Evolutionary conservation across 805 yeast genomes (phyloP).

Genomic region (Wickerhamomyces strasburgensis): DNA sequence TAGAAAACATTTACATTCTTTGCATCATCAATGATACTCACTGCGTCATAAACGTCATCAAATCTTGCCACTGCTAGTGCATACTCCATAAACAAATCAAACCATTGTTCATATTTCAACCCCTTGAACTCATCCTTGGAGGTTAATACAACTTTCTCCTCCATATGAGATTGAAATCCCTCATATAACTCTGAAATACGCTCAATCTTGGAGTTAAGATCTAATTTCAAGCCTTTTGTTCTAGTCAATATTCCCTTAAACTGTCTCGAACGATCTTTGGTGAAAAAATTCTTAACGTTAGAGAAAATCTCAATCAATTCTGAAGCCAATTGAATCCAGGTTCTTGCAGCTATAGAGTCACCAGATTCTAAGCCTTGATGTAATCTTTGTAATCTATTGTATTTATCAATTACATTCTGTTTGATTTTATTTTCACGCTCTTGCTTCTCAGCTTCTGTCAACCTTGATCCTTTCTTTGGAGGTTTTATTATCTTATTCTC

Average conservation of each 20-base stretch:
- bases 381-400: slow-evolving; percentile 48
- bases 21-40: slow-evolving; percentile 67
- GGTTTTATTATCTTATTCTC: slow-evolving; percentile 16
- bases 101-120: slow-evolving; percentile 75
- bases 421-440: slow-evolving; percentile 56
- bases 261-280: slow-evolving; percentile 63
- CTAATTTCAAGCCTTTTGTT: slow-evolving; percentile 55
- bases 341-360: slow-evolving; percentile 56
- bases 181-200: slow-evolving; percentile 63
- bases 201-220: slow-evolving; percentile 67
- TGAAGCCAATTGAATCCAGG: slow-evolving; percentile 82
- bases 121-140: slow-evolving; percentile 69
- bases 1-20: slow-evolving; percentile 73
- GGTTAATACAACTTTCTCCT: slow-evolving; percentile 39
- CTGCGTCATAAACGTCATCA: slow-evolving; percentile 58
- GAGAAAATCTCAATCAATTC: slow-evolving; percentile 81
- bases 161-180: slow-evolving; percentile 39
- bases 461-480: slow-evolving; percentile 28
- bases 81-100: slow-evolving; percentile 73
- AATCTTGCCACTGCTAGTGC: slow-evolving; percentile 61
- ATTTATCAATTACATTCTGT: slow-evolving; percentile 51
- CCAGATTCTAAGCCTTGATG: slow-evolving; percentile 42
- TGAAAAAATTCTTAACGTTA: slow-evolving; percentile 71
- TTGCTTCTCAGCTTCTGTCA: slow-evolving; percentile 41
- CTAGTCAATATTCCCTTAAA: slow-evolving; percentile 65